These are phyloP conservation scores for Pythium rishiriense DNA, from an alignment of 352 stramenopile genomes.

Conservation along the genomic window DNA sequence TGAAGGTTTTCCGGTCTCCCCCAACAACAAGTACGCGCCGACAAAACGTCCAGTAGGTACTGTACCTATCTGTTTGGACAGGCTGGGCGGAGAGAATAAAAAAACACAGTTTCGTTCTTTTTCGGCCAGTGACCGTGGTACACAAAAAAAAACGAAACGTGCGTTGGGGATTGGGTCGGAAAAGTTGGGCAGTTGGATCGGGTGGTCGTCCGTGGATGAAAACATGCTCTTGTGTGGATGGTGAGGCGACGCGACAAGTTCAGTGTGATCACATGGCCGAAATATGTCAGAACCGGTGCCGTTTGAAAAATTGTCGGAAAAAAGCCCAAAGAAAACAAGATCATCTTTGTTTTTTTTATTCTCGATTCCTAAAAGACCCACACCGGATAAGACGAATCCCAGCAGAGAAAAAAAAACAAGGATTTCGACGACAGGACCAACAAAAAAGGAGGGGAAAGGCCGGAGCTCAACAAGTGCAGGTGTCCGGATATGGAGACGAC, in stretches of 20 bases:
- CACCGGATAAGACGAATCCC: too few species aligned
- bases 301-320: slow-evolving; percentile 5
- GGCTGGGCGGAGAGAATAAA: not conserved
- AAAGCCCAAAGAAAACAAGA: not conserved
- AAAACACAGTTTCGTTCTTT: not conserved
- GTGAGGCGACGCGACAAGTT: too few species aligned
- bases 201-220: not conserved
- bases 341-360: too few species aligned
- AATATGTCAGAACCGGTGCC: slow-evolving; percentile 5
- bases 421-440: too few species aligned
- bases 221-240: too few species aligned
- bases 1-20: too few species aligned
- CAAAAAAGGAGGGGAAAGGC: too few species aligned
- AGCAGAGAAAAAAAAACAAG: too few species aligned
- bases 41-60: not conserved
- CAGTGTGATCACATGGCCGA: not conserved
- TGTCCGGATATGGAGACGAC: too few species aligned
- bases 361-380: too few species aligned
- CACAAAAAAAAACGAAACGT: not conserved
- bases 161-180: not conserved
- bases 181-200: not conserved
- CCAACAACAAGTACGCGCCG: too few species aligned
- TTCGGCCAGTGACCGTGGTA: not conserved
- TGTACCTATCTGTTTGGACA: not conserved
- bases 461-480: too few species aligned